Evolutionary conservation across 202 grass and related monocot genomes (phyloP).

Genomic region (Bolboschoenoplectus hybrid): DNA sequence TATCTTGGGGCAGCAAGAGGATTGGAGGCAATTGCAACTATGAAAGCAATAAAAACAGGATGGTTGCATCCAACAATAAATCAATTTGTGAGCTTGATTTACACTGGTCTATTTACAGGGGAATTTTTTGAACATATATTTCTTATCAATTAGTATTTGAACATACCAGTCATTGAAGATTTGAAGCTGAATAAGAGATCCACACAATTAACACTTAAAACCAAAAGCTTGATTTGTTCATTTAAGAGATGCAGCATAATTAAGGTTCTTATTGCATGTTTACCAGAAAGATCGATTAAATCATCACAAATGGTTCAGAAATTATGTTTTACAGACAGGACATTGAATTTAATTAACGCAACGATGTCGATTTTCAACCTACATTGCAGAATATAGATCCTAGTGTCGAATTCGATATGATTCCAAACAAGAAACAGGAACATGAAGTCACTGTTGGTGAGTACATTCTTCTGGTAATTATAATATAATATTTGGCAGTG

Average conservation of each 20-base stretch:
- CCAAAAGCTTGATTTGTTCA: background rate
- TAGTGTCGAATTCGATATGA: slow-evolving; percentile 81
- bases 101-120: background rate
- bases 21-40: slow-evolving; percentile 86
- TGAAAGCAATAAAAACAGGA: slow-evolving; percentile 93
- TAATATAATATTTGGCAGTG: slow-evolving; percentile 24
- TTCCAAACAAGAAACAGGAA: slow-evolving; percentile 80
- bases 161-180: no score
- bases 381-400: slow-evolving; percentile 71
- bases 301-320: background rate
- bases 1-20: slow-evolving; percentile 87
- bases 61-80: slow-evolving; percentile 99
- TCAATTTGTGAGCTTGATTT: slow-evolving; percentile 81
- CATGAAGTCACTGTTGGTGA: slow-evolving; percentile 94
- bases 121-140: background rate
- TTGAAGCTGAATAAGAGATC: background rate
- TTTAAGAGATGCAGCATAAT: background rate
- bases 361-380: background rate
- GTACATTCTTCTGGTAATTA: slow-evolving; percentile 28
- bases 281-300: background rate
- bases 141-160: background rate
- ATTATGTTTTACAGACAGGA: background rate
- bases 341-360: background rate
- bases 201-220: background rate
- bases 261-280: background rate